phyloP scores from a whole-genome alignment of 2,329 filamentous ascomycete species.

The Alternaria arborescens region DNA sequence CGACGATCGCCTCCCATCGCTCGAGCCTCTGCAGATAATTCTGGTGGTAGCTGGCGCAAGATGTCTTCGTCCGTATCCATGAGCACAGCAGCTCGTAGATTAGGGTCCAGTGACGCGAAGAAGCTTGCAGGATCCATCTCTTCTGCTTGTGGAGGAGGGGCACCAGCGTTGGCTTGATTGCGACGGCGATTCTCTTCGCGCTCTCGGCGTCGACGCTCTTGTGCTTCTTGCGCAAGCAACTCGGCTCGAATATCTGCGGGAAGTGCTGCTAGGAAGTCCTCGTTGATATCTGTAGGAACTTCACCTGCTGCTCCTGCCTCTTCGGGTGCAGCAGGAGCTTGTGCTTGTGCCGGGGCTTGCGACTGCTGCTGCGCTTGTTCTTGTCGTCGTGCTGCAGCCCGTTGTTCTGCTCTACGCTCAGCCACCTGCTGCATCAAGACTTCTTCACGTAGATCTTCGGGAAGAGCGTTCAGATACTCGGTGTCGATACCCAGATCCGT shows the following conservation, averaged over 20 bases:
- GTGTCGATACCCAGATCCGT: slow-evolving; percentile 93
- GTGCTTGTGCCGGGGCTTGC: slow-evolving; percentile 24
- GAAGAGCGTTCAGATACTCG: slow-evolving; percentile 95
- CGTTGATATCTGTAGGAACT: slow-evolving; percentile 83
- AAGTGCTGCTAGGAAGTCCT: slow-evolving; percentile 91
- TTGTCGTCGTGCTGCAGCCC: slow-evolving; percentile 22
- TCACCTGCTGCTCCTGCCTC: slow-evolving; percentile 63
- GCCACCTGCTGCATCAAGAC: slow-evolving; percentile 92
- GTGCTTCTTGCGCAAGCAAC: slow-evolving; percentile 87
- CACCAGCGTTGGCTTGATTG: slow-evolving; percentile 60
- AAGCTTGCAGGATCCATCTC: slow-evolving; percentile 96
- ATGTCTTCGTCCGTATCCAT: slow-evolving; percentile 92
- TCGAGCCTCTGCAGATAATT: slow-evolving; percentile 86
- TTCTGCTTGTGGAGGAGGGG: slow-evolving; percentile 54
- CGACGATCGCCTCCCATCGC: slow-evolving; percentile 67
- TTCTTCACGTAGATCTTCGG: slow-evolving; percentile 94
- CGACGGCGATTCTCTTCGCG: slow-evolving; percentile 81
- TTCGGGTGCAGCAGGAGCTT: slow-evolving; percentile 19
- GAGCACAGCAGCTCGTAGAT: slow-evolving; percentile 83
- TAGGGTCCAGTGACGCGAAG: slow-evolving; percentile 85
- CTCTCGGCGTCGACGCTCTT: slow-evolving; percentile 86
- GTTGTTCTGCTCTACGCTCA: slow-evolving; percentile 67
- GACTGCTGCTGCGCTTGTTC: slow-evolving; percentile 61
- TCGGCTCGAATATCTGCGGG: slow-evolving; percentile 90
- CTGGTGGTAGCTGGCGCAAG: slow-evolving; percentile 81